A percentile compares a stretch with the other conserved stretches of the same genome.
These are phyloP conservation scores for Aspergillus flavus DNA, from an alignment of 2,329 filamentous ascomycete species.

Conservation along the genomic window DNA sequence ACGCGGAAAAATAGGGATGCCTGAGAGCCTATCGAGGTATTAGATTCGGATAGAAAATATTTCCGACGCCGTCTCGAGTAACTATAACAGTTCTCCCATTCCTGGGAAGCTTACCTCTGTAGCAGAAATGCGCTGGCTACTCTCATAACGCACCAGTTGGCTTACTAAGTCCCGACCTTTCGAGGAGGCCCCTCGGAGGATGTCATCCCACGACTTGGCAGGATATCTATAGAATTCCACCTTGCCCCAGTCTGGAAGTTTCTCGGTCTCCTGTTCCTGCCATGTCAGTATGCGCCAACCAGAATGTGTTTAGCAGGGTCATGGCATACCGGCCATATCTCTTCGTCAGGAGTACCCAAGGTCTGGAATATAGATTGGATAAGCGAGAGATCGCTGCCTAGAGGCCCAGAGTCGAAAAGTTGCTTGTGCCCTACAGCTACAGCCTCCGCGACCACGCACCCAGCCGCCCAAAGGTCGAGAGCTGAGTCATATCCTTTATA, in stretches of 20 bases:
- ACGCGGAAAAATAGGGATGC: constrained; percentile 40
- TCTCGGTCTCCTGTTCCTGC: constrained; percentile 36
- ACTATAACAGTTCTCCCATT: neutral
- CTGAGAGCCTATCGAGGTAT: constrained; percentile 34
- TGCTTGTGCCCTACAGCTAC: constrained; percentile 57
- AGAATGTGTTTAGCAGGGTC: neutral
- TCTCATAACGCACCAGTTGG: constrained; percentile 73
- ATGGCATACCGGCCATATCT: constrained; percentile 74
- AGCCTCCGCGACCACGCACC: constrained; percentile 80
- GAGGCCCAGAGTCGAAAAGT: constrained; percentile 83
- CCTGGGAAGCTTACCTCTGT: constrained; percentile 53
- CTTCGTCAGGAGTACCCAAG: constrained; percentile 79
- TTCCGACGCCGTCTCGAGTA: too few species aligned
- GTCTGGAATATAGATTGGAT: constrained; percentile 93
- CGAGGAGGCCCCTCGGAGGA: constrained; percentile 65
- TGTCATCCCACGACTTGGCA: constrained; percentile 65
- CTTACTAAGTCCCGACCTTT: constrained; percentile 67
- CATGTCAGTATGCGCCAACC: constrained; percentile 5
- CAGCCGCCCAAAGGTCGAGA: constrained; percentile 88
- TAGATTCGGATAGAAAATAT: neutral
- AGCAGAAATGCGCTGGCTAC: constrained; percentile 66
- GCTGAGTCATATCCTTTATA: constrained; percentile 69
- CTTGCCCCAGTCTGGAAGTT: constrained; percentile 84
- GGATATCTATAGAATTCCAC: constrained; percentile 78
- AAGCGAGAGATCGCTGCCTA: constrained; percentile 88